Base-by-base conservation (phyloP, 1,284 basidiomycete species). In the Dichomitus squalens region DNA sequence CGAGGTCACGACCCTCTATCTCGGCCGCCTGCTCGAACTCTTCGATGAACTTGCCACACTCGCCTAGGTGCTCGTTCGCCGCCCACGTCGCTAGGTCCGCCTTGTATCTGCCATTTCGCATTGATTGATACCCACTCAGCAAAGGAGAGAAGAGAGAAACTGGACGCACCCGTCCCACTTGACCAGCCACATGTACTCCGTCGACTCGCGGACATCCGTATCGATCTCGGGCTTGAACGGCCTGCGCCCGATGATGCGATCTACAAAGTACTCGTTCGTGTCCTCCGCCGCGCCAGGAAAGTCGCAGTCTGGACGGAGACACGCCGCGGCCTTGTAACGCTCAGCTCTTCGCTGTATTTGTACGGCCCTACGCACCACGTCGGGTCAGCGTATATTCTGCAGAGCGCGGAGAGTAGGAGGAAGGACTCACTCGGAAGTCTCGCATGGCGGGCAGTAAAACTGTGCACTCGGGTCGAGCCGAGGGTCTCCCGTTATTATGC, bases 241-340 rank as follows among this genome's bases (percentile, higher is more conserved):
- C 2, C 58, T 54, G 14, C 63, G 60, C 7, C 63, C 63, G 21
- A 64, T 64, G 43, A 64, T 62, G 35, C 63, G 63, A 49, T 64
- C 63, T n/a, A 64, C 58, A 8, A 60, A 64, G 49, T 64, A 64
- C 44, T 62, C 60, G 47, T 62, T 43, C 21, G 59, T 62, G 38
- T 60, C 60, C 23, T 58, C 58, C 2, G 58, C 60, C 9, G 52
- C 54, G 9, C 58, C 60, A 2, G 63, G 56, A 25, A 58, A 56
- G 49, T 60, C 58, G 50, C 63, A 64, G 23, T 64, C 63, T 2
- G 63, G 63, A n/a, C 63, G 63, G 12, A 54, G 43, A 33, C 63
- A 64, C 7, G 58, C 60, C 2, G 60, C 60, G 12, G 50, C 60
- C 35, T 58, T 40, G 47, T 55, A 63, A n/a, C 49, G 44, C 8